phyloP scores from a whole-genome alignment of 805 yeast genomes.

The Candida oleophila region DNA sequence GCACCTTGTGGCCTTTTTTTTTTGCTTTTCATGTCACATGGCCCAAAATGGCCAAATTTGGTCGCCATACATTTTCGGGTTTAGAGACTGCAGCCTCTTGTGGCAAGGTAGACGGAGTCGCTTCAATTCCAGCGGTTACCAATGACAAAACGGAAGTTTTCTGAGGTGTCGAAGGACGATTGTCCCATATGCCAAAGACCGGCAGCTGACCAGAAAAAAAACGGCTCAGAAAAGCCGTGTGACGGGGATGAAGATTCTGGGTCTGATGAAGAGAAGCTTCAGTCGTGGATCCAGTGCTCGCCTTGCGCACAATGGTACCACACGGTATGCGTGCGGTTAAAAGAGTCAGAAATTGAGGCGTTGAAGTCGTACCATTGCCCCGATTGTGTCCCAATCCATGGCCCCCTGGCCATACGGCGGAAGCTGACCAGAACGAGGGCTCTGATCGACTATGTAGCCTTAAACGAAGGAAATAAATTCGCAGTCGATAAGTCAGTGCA shows the following conservation, averaged over 20 bases:
- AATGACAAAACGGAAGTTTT: not conserved
- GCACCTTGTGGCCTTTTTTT: too few species aligned
- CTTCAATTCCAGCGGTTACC: too few species aligned
- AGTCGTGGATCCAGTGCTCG: constrained; percentile 60
- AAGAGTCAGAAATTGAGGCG: constrained; percentile 30
- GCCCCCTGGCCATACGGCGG: constrained; percentile 51
- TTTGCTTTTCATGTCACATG: too few species aligned
- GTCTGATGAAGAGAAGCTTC: not conserved
- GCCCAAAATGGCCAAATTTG: too few species aligned
- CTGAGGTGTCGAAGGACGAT: constrained; percentile 6
- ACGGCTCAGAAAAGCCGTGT: constrained; percentile 8
- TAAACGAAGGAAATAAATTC: constrained; percentile 67
- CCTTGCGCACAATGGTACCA: constrained; percentile 58
- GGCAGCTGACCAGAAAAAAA: constrained; percentile 6
- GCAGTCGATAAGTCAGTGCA: constrained; percentile 47
- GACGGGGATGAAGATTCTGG: constrained; percentile 1
- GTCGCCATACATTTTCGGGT: too few species aligned
- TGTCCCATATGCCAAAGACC: constrained; percentile 22
- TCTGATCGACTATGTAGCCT: constrained; percentile 75
- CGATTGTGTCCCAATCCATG: constrained; percentile 43
- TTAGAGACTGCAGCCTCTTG: too few species aligned
- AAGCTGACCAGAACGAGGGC: constrained; percentile 51
- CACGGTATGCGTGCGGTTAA: constrained; percentile 43
- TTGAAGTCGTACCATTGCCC: constrained; percentile 57
- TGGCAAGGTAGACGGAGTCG: too few species aligned